Base-by-base conservation (phyloP, 1,284 basidiomycete species). In the Volvariella volvacea region DNA sequence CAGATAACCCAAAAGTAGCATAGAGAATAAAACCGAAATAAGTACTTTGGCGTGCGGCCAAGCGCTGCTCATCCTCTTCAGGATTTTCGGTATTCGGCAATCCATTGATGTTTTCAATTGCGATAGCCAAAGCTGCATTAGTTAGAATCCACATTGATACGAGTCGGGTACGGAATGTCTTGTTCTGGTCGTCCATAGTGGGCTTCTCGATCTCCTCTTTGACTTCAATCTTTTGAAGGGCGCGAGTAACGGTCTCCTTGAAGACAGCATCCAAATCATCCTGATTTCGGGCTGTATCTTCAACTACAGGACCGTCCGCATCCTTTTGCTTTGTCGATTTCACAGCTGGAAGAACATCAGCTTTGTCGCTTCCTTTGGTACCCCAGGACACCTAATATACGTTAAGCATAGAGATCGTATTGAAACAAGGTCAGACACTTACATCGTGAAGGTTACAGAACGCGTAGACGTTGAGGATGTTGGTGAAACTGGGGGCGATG, bases 371-470 rank as follows among this genome's bases (percentile, higher is more conserved):
- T 42, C 94, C 94, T 66, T 95, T 95, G 8, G 92, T 96, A 66
- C 92, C 92, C 92, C 92, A 92, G 25, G 85, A 89, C 16, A 88
- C 82, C 80, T 83, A 49, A n/a, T n/a, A n/a, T n/a, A n/a, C n/a
- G n/a, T n/a, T n/a, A n/a, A n/a, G n/a, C 19, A n/a, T 6, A 33
- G 37, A 17, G 52, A 46, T 48, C 42, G 49, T 28, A 37, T 30
- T 56, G 37, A 52, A 22, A 16, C 15, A 22, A 12, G 20, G 33
- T 4, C 39, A 30, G 15, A 44, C 22, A 62, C 74, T 47, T 48
- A 91, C 91, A 65, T 92, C 90, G 63, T 92, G 90, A 60, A 93
- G 67, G 65, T 94, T 95, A 65, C 92, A 96, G 72, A 97, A 98
- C 0, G 92, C 92, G 59, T 96, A 97, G 25, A 95, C 90, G 64